A percentile compares a stretch with the other conserved stretches of the same genome.
phyloP scores from a whole-genome alignment of 139 green algal species.

The Chlorella vulgaris region DNA sequence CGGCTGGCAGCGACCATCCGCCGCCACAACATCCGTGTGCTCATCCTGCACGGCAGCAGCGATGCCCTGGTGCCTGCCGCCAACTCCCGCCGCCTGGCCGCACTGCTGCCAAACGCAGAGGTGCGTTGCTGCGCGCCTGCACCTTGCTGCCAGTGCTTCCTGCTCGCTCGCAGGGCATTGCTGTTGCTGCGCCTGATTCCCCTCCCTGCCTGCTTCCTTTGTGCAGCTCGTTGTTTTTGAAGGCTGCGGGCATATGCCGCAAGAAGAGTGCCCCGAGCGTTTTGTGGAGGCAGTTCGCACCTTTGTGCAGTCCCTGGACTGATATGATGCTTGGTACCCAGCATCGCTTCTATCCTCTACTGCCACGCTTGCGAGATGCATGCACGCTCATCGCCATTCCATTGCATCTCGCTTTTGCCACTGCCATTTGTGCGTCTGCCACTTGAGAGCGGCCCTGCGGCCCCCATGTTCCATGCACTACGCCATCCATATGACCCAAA shows the following conservation, averaged over 20 bases:
- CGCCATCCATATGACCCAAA: no score
- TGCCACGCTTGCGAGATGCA: neutral
- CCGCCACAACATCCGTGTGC: conserved; percentile 49
- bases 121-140: neutral
- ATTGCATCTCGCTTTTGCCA: no score
- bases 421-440: no score
- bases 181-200: neutral
- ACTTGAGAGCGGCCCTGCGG: no score
- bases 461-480: no score
- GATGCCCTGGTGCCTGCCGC: conserved; percentile 81
- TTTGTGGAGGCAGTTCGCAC: conserved; percentile 56
- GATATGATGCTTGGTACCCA: neutral
- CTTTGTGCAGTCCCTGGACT: neutral
- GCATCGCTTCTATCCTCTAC: neutral
- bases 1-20: conserved; percentile 40
- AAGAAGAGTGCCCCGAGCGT: conserved; percentile 78
- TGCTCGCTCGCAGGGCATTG: neutral
- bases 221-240: conserved; percentile 60
- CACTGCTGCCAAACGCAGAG: conserved; percentile 60
- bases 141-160: neutral
- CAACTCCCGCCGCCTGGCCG: conserved; percentile 75
- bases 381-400: no score
- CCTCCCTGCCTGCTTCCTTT: neutral
- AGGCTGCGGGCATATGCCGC: conserved; percentile 76
- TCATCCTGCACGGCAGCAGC: conserved; percentile 76